Evolutionary conservation across 192 early-diverging fungal genomes (phyloP).

Genomic region (Lobosporangium transversale): DNA sequence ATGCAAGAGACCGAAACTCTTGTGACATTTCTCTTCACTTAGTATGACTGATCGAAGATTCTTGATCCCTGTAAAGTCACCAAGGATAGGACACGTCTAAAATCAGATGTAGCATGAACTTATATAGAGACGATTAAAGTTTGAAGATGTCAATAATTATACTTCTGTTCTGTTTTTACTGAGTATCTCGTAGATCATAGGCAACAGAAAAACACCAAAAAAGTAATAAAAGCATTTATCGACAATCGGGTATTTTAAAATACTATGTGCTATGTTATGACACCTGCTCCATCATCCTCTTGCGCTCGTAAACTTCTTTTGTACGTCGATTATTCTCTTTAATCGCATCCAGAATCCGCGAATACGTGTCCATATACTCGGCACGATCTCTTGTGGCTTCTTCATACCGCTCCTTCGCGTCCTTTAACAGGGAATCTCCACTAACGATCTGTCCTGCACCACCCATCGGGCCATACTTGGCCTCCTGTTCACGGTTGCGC

Average conservation of each 20-base stretch:
- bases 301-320: constrained; percentile 16
- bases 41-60: too few relatives aligned
- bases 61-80: too few relatives aligned
- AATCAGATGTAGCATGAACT: too few relatives aligned
- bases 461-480: constrained; percentile 11
- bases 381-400: constrained; percentile 7
- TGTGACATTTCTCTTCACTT: not conserved
- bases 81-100: too few relatives aligned
- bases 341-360: constrained; percentile 21
- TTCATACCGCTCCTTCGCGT: constrained; percentile 13
- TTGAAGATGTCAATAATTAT: too few relatives aligned
- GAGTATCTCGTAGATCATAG: too few relatives aligned
- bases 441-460: not conserved
- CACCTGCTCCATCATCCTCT: constrained; percentile 15
- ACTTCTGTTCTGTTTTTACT: too few relatives aligned
- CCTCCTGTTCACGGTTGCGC: constrained; percentile 13
- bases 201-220: too few relatives aligned
- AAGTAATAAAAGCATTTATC: too few relatives aligned
- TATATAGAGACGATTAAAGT: too few relatives aligned
- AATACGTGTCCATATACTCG: constrained; percentile 17
- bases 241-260: too few relatives aligned
- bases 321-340: constrained; percentile 30
- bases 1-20: not conserved
- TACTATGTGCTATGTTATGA: too few relatives aligned
- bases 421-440: constrained; percentile 17